Percentiles rank a stretch among this genome's conserved stretches.
Conservation (phyloP, 2,329 filamentous ascomycete species). For the Colletotrichum coccodes region DNA sequence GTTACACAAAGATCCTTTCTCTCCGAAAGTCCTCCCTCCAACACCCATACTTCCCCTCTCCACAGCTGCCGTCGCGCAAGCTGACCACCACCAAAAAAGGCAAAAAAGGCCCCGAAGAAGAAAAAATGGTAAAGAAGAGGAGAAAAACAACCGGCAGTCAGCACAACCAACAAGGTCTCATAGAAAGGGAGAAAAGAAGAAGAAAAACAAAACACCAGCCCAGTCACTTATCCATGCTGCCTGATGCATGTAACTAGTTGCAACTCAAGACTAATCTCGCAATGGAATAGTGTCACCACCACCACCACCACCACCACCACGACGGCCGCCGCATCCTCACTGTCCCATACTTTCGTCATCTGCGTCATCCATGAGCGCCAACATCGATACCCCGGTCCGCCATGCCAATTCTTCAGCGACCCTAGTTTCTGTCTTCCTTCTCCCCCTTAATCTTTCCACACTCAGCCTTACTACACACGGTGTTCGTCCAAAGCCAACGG, state of each 20-base stretch:
- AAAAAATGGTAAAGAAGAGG: too few species aligned
- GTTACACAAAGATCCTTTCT: conserved; percentile 26
- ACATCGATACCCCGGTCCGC: conserved; percentile 1
- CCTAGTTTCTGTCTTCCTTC: neutral
- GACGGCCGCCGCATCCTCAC: neutral
- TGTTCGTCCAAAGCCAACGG: conserved; percentile 15
- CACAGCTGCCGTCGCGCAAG: neutral
- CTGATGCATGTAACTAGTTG: too few species aligned
- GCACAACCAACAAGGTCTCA: too few species aligned
- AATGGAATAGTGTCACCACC: conserved; percentile 25
- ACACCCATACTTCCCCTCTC: neutral
- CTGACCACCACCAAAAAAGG: neutral
- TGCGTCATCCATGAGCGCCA: neutral
- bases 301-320: conserved; percentile 5
- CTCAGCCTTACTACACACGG: conserved; percentile 11
- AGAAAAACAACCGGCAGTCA: too few species aligned
- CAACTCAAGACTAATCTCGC: conserved; percentile 15
- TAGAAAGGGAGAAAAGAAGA: neutral
- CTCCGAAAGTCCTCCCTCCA: neutral
- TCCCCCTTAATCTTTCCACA: neutral
- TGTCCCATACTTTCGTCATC: neutral
- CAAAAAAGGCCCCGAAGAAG: too few species aligned
- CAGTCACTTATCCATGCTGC: too few species aligned
- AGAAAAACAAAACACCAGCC: conserved; percentile 4
- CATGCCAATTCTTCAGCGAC: conserved; percentile 22